Evolutionary conservation across 2,329 filamentous ascomycete species (phyloP).

Genomic region (Aspergillus sp.): DNA sequence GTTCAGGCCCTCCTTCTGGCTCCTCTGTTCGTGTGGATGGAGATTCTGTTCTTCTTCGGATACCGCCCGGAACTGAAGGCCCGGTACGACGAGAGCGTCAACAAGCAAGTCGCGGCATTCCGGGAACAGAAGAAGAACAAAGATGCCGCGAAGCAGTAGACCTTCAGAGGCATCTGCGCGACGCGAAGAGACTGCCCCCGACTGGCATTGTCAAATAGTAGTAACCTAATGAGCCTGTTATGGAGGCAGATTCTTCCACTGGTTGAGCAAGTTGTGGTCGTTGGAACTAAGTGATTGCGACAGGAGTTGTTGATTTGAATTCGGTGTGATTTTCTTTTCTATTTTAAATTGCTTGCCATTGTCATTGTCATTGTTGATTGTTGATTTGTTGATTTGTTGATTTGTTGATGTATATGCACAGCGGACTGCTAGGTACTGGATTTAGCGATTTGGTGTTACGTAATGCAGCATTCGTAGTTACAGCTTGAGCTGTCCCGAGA

Average conservation of each 20-base stretch:
- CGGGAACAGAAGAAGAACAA: constrained; percentile 51
- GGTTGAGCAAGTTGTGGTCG: neutral
- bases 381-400: neutral
- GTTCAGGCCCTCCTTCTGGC: constrained; percentile 90
- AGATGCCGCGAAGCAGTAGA: constrained; percentile 20
- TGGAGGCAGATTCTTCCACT: neutral
- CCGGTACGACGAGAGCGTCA: constrained; percentile 73
- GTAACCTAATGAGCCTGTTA: neutral
- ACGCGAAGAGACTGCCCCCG: neutral
- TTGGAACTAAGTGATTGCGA: neutral
- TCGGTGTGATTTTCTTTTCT: neutral
- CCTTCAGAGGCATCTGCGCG: neutral
- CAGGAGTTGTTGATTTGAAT: neutral
- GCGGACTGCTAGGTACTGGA: neutral
- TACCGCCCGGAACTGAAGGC: constrained; percentile 85
- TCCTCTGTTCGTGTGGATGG: constrained; percentile 96
- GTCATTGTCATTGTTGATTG: no score
- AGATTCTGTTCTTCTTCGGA: constrained; percentile 84
- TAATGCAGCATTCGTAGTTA: neutral
- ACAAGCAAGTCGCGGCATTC: constrained; percentile 75
- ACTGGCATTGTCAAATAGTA: neutral
- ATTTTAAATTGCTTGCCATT: neutral
- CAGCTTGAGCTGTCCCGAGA: neutral
- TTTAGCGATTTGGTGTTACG: neutral
- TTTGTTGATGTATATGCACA: neutral